Conservation (phyloP, 768 basidiomycete species). For the Rubroboletus satanas region DNA sequence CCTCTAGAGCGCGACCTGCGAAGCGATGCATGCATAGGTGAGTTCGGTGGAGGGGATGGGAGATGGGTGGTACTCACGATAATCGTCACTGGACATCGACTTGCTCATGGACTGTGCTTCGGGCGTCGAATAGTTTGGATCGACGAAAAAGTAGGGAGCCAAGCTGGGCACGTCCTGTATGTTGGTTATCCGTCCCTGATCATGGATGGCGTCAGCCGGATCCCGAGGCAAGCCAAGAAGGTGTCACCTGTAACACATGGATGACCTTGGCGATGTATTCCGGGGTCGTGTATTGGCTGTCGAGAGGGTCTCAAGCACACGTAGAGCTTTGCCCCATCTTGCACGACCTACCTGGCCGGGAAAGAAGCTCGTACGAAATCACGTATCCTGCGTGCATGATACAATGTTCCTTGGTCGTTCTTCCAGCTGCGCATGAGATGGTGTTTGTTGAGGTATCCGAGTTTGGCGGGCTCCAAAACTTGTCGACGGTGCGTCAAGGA, state of each 20-base stretch:
- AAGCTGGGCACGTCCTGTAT: conserved; percentile 65
- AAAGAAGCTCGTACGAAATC: conserved; percentile 52
- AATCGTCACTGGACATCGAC: conserved; percentile 39
- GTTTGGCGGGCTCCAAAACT: conserved; percentile 73
- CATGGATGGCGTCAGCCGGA: background rate
- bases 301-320: background rate
- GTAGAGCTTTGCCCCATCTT: background rate
- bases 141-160: conserved; percentile 75
- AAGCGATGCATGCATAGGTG: background rate
- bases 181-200: conserved; percentile 65
- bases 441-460: conserved; percentile 86
- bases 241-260: conserved; percentile 51
- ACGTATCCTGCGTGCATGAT: conserved; percentile 53
- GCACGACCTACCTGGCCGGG: conserved; percentile 47
- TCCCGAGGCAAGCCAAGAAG: background rate
- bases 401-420: conserved; percentile 45
- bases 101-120: conserved; percentile 55
- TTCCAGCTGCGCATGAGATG: conserved; percentile 62
- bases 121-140: conserved; percentile 53
- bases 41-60: background rate
- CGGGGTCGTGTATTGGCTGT: conserved; percentile 46
- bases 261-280: conserved; percentile 66
- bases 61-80: conserved; percentile 35
- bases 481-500: conserved; percentile 79
- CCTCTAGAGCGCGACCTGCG: conserved; percentile 9